These are phyloP conservation scores for Clarireedia hainanense DNA, from an alignment of 2,329 filamentous ascomycete genomes.

Conservation along the genomic window DNA sequence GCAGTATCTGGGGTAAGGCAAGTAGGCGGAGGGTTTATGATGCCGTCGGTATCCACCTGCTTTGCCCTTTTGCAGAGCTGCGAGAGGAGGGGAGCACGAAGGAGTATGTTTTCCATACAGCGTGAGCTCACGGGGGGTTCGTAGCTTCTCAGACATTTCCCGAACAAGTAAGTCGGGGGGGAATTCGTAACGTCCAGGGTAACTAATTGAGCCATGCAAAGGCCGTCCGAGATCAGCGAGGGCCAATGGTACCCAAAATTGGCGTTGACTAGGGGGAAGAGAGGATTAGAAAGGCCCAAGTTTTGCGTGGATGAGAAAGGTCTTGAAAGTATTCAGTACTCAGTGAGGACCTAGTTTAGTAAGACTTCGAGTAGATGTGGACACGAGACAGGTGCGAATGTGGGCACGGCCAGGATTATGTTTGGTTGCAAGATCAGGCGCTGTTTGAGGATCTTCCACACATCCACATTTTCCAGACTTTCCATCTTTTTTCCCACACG, in stretches of 20 bases:
- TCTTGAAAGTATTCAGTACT: neutral
- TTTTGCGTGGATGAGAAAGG: constrained; percentile 1
- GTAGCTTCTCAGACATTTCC: constrained; percentile 9
- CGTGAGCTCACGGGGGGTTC: constrained; percentile 10
- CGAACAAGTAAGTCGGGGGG: constrained; percentile 4
- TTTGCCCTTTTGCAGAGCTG: neutral
- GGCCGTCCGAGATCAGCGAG: constrained; percentile 17
- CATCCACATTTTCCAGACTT: constrained; percentile 3
- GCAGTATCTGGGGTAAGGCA: constrained; percentile 26
- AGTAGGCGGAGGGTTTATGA: constrained; percentile 19
- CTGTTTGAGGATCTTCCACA: constrained; percentile 28
- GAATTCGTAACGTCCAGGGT: constrained; percentile 21
- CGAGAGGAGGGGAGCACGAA: neutral
- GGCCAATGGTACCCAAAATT: constrained; percentile 9
- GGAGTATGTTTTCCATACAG: constrained; percentile 5
- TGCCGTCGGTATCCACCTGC: constrained; percentile 12
- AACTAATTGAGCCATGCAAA: constrained; percentile 12
- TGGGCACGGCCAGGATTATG: constrained; percentile 17
- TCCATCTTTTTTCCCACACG: neutral
- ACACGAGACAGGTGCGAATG: neutral
- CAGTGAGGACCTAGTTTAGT: no score
- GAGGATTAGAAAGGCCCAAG: neutral
- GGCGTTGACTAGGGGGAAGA: neutral
- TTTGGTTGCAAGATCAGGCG: constrained; percentile 26
- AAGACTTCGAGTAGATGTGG: neutral